Conservation (phyloP, 192 early-diverging fungal genomes). For the Coemansia sp. region DNA sequence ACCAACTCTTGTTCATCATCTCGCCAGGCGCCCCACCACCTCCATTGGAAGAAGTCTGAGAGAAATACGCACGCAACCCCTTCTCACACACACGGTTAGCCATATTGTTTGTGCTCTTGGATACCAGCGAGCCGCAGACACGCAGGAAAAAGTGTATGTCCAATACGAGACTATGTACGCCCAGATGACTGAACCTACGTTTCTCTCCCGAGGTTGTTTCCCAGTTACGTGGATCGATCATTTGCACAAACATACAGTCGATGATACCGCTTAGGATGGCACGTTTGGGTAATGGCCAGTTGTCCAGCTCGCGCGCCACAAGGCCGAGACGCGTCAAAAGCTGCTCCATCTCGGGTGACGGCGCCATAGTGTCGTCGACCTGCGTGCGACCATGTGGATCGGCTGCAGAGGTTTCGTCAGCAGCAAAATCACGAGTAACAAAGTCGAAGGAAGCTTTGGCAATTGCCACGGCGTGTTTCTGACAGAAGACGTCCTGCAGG, state of each 20-base stretch:
- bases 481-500: conserved; percentile 55
- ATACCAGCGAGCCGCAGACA: conserved; percentile 51
- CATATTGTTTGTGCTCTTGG: conserved; percentile 52
- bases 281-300: conserved; percentile 51
- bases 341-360: conserved; percentile 37
- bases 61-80: conserved; percentile 48
- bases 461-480: conserved; percentile 39
- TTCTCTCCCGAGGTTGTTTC: conserved; percentile 28
- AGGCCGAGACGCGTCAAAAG: conserved; percentile 28
- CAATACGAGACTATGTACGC: conserved; percentile 51
- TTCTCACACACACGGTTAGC: conserved; percentile 56
- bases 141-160: conserved; percentile 55
- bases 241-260: conserved; percentile 51
- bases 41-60: conserved; percentile 9
- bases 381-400: too few relatives aligned
- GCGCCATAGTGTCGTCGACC: conserved; percentile 39
- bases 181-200: conserved; percentile 44
- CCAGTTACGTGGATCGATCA: conserved; percentile 50
- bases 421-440: conserved; percentile 32
- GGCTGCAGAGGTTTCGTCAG: conserved; percentile 2
- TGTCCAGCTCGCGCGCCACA: conserved; percentile 44
- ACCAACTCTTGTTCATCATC: conserved; percentile 52
- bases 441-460: conserved; percentile 40
- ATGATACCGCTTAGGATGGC: conserved; percentile 41
- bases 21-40: conserved; percentile 7